Conservation (phyloP, 805 yeast species). For the Nakazawaea anatomiae region DNA sequence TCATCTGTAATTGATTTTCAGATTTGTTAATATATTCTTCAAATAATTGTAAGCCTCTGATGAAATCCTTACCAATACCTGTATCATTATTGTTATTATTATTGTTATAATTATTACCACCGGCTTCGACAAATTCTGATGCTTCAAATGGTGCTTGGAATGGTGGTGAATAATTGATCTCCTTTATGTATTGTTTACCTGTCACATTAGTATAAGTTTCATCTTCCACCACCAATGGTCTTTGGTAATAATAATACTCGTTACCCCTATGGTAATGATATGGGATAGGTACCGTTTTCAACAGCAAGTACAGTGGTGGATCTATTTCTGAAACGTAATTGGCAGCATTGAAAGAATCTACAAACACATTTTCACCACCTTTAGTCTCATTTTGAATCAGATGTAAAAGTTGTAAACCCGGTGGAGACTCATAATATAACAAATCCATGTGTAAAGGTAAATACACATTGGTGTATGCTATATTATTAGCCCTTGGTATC, state of each 20-base stretch:
- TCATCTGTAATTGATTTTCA: conserved; percentile 47
- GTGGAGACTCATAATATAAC: conserved; percentile 73
- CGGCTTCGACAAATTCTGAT: conserved; percentile 29
- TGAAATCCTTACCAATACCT: conserved; percentile 43
- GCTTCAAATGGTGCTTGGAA: conserved; percentile 74
- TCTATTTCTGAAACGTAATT: conserved; percentile 47
- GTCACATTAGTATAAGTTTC: conserved; percentile 20
- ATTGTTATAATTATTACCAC: too few species aligned
- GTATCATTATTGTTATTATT: conserved; percentile 16
- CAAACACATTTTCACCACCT: conserved; percentile 68
- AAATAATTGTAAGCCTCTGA: conserved; percentile 53
- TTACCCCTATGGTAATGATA: conserved; percentile 61
- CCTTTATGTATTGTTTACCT: conserved; percentile 36
- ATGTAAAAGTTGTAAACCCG: conserved; percentile 70
- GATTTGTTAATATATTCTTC: conserved; percentile 51
- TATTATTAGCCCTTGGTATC: conserved; percentile 50
- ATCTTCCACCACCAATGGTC: conserved; percentile 61
- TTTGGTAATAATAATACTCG: conserved; percentile 52
- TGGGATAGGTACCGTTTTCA: conserved; percentile 57
- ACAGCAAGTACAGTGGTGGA: conserved; percentile 57
- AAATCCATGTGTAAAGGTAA: conserved; percentile 77
- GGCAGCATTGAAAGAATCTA: conserved; percentile 67
- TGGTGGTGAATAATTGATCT: conserved; percentile 74
- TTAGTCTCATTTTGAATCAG: conserved; percentile 44
- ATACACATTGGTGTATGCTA: conserved; percentile 60